Evolutionary conservation across 306 rosid species (phyloP), one percentile per base, ranked within the genome.

Genomic region (Cucurbita pepo): DNA sequence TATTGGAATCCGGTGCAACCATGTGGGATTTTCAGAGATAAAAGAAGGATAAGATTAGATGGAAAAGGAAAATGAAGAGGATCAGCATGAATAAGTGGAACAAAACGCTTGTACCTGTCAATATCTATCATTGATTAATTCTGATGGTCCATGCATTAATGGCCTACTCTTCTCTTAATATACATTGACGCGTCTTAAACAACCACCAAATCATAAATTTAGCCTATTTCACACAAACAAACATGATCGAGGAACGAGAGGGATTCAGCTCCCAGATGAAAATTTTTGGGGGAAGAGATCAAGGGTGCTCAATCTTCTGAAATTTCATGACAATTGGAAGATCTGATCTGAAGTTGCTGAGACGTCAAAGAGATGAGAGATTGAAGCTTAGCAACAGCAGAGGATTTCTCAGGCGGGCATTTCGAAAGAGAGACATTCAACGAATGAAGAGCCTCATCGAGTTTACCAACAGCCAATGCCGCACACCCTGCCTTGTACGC

Each of bases 401-500:
- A 62, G 8, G 84, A 77, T 74, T 86, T 88, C 10, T 86, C 88
- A 8, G 98, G 92, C 1, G 94, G 95, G 71, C 96, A 90, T 76
- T 79, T 86, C 5, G 90, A 83, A 12, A 93, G 87, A 34, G 98
- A 83, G 19, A 82, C 56, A 36, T 85, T 90, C 76, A 88, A 78
- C 11, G 83, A 88, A 14, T 74, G 77, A 57, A 87, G 85, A 71
- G 97, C 97, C 71, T 88, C 95, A 0, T 88, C 91, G 5, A 87
- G 83, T 61, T 90, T 86, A 10, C 96, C 98, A 0, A 83, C 84
- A 34, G 96, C 88, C 79, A 90, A 82, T 51, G 96, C 93, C 7
- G 88, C 88, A 76, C 98, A 93, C 4, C 98, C 96, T 12, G 88
- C 90, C 75, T 82, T 90, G 62, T 87, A 93, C 5, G 97, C 91